Conservation (phyloP, 495 filamentous ascomycete species). For the Poronia punctata region DNA sequence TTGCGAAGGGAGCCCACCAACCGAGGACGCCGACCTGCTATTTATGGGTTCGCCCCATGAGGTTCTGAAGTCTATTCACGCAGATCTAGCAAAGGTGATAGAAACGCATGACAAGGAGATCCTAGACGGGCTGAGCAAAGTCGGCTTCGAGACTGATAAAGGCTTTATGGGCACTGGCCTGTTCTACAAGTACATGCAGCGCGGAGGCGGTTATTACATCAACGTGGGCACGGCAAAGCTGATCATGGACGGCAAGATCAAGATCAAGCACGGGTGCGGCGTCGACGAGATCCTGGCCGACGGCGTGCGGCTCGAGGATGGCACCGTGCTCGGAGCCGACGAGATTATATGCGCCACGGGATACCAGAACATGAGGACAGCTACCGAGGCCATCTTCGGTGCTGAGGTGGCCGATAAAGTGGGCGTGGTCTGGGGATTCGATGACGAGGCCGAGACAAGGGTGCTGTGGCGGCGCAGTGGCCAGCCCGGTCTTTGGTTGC, state of each 20-base stretch:
- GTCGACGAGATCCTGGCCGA: conserved; percentile 52
- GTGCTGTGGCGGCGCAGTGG: conserved; percentile 66
- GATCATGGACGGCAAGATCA: conserved; percentile 70
- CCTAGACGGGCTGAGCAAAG: conserved; percentile 54
- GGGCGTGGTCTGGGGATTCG: conserved; percentile 69
- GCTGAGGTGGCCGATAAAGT: conserved; percentile 60
- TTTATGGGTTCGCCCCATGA: conserved; percentile 49
- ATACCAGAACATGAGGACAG: conserved; percentile 71
- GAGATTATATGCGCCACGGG: conserved; percentile 81
- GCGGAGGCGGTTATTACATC: conserved; percentile 75
- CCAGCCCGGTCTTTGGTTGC: conserved; percentile 76
- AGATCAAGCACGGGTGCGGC: conserved; percentile 64
- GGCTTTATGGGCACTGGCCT: conserved; percentile 62
- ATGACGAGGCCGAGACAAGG: conserved; percentile 68
- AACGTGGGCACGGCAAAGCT: conserved; percentile 70
- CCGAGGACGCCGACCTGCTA: conserved; percentile 58
- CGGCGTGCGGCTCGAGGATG: conserved; percentile 62
- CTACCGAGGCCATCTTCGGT: conserved; percentile 58
- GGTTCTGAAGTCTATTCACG: conserved; percentile 50
- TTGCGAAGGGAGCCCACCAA: conserved; percentile 51
- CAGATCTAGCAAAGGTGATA: conserved; percentile 44
- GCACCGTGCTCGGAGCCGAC: conserved; percentile 61
- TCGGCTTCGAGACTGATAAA: conserved; percentile 62
- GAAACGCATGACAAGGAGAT: conserved; percentile 44
- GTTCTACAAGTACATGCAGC: conserved; percentile 67